Percentiles rank a stretch among this genome's conserved stretches.
These are phyloP conservation scores for Primulina huaijiensis DNA, from an alignment of 257 asterid genomes.

Conservation along the genomic window DNA sequence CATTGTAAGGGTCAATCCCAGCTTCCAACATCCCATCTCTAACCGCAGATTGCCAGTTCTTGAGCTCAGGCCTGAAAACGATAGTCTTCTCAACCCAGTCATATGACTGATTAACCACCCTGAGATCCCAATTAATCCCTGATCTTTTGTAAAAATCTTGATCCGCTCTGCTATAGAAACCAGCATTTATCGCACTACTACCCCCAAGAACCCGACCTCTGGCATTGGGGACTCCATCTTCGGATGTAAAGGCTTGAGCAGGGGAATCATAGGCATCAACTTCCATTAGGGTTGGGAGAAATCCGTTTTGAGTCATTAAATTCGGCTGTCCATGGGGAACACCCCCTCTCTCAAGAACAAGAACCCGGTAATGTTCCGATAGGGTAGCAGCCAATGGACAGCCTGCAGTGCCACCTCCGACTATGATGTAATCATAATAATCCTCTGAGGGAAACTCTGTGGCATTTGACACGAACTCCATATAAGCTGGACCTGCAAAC, in stretches of 20 bases:
- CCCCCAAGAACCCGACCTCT: conserved; percentile 98
- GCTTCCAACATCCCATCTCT: conserved; percentile 78
- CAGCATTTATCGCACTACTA: conserved; percentile 79
- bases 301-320: conserved; percentile 77
- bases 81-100: conserved; percentile 82
- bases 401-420: conserved; percentile 95
- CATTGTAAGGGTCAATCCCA: conserved; percentile 66
- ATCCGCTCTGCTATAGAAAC: conserved; percentile 66
- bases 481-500: conserved; percentile 56
- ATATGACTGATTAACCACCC: conserved; percentile 64
- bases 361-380: conserved; percentile 58
- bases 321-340: conserved; percentile 51
- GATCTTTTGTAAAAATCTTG: conserved; percentile 44
- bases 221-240: conserved; percentile 83
- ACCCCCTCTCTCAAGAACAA: conserved; percentile 87
- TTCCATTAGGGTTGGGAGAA: conserved; percentile 51
- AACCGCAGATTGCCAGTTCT: conserved; percentile 74
- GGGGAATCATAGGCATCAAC: conserved; percentile 63
- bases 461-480: conserved; percentile 51
- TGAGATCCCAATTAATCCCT: conserved; percentile 55
- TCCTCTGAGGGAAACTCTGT: conserved; percentile 60
- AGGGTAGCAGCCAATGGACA: conserved; percentile 91
- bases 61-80: conserved; percentile 73
- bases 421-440: conserved; percentile 53
- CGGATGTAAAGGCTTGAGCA: conserved; percentile 74